Evolutionary conservation across 1,284 basidiomycete species (phyloP), one percentile per base, ranked within the genome.

Genomic region (Cerrena zonata): DNA sequence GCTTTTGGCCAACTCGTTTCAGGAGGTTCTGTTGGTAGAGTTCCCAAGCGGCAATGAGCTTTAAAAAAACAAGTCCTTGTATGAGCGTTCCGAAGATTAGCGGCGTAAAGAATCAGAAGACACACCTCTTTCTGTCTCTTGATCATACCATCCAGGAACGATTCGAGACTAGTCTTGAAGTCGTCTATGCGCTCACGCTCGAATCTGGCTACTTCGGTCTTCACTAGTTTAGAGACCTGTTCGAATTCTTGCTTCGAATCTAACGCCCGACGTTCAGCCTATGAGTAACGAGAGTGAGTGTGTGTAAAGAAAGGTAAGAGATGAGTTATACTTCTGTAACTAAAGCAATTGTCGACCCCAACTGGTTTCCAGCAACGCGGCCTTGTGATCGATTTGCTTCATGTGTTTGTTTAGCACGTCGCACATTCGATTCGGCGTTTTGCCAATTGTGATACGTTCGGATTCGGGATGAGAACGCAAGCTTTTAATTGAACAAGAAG

Each of bases 121-220:
- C 44, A 43, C 39, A 89, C 86, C 75, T 92, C 83, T 65, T 86
- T 87, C 70, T 95, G 92, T 45, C 86, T 72, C 23, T 74, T 65
- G 45, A 93, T 86, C 84, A 94, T 88, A 10, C 88, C 88, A 46
- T 88, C 85, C 52, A 94, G 68, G 68, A 91, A 93, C 1, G 74
- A 74, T 60, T 88, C 86, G 51, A 95, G 66, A 2, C 84, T 77
- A 27, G 76, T 72, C 64, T 91, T 92, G 66, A 95, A 91, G 62
- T 95, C 92, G 43, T 91, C 84, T 25, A 98, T 82, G 41, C 94
- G 82, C 68, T 97, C 94, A 61, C 85, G 79, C 69, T 99, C 95
- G 64, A 99, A 97, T 27, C 94, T 75, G n/a, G 83, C 84, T 61
- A 96, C 85, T 70, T 99, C 96, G 3, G 78, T 71, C 69, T 98